Evolutionary conservation across 2,329 filamentous ascomycete species (phyloP).

Genomic region (Trichophyton benhamiae): DNA sequence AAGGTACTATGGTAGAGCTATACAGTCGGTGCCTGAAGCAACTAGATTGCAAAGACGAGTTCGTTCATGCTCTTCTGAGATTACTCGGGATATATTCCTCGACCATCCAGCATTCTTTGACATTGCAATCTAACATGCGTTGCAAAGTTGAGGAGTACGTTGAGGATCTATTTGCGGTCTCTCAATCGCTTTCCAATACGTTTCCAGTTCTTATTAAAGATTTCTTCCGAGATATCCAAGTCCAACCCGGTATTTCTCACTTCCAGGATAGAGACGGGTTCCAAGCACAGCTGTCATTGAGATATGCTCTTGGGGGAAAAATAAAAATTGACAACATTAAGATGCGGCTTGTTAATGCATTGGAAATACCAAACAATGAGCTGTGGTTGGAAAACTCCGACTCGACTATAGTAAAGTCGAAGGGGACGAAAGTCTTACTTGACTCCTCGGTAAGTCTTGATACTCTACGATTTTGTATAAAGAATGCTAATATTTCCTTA

Average conservation of each 20-base stretch:
- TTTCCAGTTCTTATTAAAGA: slow-evolving; percentile 55
- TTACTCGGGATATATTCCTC: slow-evolving; percentile 38
- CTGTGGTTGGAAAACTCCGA: slow-evolving; percentile 48
- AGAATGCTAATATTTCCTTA: slow-evolving; percentile 6
- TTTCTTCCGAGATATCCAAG: slow-evolving; percentile 59
- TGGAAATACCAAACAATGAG: slow-evolving; percentile 50
- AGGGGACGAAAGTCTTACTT: slow-evolving; percentile 42
- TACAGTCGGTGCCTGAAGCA: slow-evolving; percentile 72
- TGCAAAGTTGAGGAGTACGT: slow-evolving; percentile 24
- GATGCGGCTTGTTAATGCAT: slow-evolving; percentile 49
- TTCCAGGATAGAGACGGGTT: slow-evolving; percentile 63
- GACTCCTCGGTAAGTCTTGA: slow-evolving; percentile 33
- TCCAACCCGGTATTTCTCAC: slow-evolving; percentile 59
- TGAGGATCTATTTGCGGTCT: slow-evolving; percentile 36
- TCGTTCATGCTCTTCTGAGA: slow-evolving; percentile 61
- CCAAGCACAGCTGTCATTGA: slow-evolving; percentile 53
- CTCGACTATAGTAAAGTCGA: slow-evolving; percentile 41
- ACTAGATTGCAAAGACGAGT: slow-evolving; percentile 64
- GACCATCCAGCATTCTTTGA: slow-evolving; percentile 22
- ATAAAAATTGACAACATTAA: slow-evolving; percentile 54
- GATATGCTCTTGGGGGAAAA: slow-evolving; percentile 59
- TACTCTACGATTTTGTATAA: background rate
- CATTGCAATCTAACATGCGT: slow-evolving; percentile 1
- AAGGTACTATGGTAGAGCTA: slow-evolving; percentile 73
- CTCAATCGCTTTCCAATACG: slow-evolving; percentile 44